Percentiles rank a stretch among this genome's conserved stretches.
Evolutionary conservation across 2,329 filamentous ascomycete genomes (phyloP).

Genomic region (Epichloe hybrida): DNA sequence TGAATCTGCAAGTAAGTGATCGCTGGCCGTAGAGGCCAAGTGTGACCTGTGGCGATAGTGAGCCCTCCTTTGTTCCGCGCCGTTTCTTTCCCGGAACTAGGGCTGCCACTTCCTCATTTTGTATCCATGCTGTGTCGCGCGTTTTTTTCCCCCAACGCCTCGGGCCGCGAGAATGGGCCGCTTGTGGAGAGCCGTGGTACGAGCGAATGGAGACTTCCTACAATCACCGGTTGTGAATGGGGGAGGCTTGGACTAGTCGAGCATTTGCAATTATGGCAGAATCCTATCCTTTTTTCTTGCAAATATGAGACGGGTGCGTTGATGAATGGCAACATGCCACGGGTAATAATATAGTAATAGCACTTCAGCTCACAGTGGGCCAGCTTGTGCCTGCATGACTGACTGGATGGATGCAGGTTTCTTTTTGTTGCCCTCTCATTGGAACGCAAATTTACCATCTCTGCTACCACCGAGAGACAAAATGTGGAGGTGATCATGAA

Average conservation of each 20-base stretch:
- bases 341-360: not conserved
- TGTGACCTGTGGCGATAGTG: not conserved
- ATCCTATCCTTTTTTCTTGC: not conserved
- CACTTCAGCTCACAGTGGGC: not conserved
- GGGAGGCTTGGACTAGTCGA: too few species aligned
- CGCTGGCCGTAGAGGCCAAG: not conserved
- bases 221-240: too few species aligned
- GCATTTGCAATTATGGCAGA: too few species aligned
- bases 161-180: too few species aligned
- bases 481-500: not conserved
- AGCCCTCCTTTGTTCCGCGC: not conserved
- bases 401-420: not conserved
- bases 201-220: too few species aligned
- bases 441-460: not conserved
- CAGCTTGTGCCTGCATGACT: conserved; percentile 4
- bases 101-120: not conserved
- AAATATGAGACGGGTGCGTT: not conserved
- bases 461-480: not conserved
- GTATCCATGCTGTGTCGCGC: too few species aligned
- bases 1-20: conserved; percentile 1
- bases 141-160: too few species aligned
- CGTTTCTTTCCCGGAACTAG: not conserved
- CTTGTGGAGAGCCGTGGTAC: too few species aligned
- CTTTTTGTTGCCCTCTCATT: not conserved
- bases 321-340: not conserved